These are phyloP conservation scores for Ascochyta lentis DNA, from an alignment of 2,329 filamentous ascomycete species.

Conservation along the genomic window DNA sequence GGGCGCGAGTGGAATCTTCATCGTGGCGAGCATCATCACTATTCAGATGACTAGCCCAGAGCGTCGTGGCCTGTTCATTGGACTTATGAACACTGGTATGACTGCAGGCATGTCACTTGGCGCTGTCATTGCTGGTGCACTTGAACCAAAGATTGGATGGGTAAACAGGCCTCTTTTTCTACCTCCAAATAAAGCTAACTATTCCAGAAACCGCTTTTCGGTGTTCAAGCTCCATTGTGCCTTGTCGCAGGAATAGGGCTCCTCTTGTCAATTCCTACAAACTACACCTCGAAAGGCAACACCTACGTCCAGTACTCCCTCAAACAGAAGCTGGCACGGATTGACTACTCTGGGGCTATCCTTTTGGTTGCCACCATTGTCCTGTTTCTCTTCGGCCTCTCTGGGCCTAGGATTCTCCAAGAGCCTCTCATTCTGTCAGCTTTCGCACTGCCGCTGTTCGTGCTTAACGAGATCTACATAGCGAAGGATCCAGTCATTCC, in stretches of 20 bases:
- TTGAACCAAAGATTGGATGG: conserved; percentile 73
- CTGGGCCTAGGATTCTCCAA: conserved; percentile 66
- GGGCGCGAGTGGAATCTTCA: conserved; percentile 75
- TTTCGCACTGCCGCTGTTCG: conserved; percentile 59
- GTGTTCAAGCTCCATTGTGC: conserved; percentile 71
- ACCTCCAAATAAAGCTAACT: conserved; percentile 5
- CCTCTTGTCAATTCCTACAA: conserved; percentile 69
- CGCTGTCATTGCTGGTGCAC: conserved; percentile 71
- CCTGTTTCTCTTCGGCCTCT: conserved; percentile 74
- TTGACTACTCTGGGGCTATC: conserved; percentile 78
- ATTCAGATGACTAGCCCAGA: conserved; percentile 74
- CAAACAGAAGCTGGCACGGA: conserved; percentile 63
- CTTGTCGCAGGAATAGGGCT: conserved; percentile 67
- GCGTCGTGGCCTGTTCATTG: conserved; percentile 74
- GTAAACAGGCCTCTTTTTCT: conserved; percentile 53
- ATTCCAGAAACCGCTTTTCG: conserved; percentile 72
- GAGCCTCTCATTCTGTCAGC: conserved; percentile 66
- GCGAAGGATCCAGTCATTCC: conserved; percentile 77
- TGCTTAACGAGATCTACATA: conserved; percentile 68
- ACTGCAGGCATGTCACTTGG: conserved; percentile 75
- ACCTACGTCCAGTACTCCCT: conserved; percentile 48
- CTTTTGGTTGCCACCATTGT: conserved; percentile 64
- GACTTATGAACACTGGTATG: conserved; percentile 74
- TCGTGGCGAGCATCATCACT: conserved; percentile 75
- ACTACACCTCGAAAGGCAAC: conserved; percentile 46